Base-by-base conservation (phyloP, 148 eudicot species). In the Rhododendron simsii region DNA sequence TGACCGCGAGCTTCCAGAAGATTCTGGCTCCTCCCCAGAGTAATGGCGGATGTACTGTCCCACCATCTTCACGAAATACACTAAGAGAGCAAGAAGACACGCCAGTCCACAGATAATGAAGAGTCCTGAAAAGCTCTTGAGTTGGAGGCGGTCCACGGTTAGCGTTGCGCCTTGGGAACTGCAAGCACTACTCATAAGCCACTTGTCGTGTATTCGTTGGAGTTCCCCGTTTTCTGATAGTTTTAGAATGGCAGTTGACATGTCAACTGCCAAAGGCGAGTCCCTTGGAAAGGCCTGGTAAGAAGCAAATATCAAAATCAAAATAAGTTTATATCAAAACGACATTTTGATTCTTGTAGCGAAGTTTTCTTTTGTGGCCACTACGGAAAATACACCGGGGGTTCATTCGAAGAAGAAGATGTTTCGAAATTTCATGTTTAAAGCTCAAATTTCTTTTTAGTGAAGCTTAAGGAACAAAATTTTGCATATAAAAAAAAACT, bases 131-230 rank as follows among this genome's bases (percentile, higher is more conserved):
- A 94, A 94, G 86, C 92, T 91, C 28, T 74, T 86, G 51, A 94
- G 93, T 78, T 91, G 82, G 30, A 94, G 93, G 83, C 89, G 87
- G 84, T 92, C 91, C 73, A 90, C 94, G 79, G 74, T 87, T 18
- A 91, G 90, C 85, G 84, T 89, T 16, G 94, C 82, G 28, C 88
- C 90, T 86, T 91, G 94, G 73, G 90, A 93, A 76, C 91, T 92
- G 90, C 98, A 95, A 21, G 96, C 94, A 21, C 94, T 91, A 75
- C 93, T 85, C 82, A 51, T 87, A 26, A 95, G 89, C 98, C 98
- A 95, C 87, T 95, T 95, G 86, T 94, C 96, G 45, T 93, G 91
- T 86, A 94, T 95, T 85, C 95, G 87, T 21, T 95, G 98, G 44
- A 95, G 88, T 73, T 95, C 98, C 1, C 98, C 96, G 16, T 87